Evolutionary conservation across 2,329 filamentous ascomycete genomes (phyloP).

Genomic region (Shiraia bambusicola): DNA sequence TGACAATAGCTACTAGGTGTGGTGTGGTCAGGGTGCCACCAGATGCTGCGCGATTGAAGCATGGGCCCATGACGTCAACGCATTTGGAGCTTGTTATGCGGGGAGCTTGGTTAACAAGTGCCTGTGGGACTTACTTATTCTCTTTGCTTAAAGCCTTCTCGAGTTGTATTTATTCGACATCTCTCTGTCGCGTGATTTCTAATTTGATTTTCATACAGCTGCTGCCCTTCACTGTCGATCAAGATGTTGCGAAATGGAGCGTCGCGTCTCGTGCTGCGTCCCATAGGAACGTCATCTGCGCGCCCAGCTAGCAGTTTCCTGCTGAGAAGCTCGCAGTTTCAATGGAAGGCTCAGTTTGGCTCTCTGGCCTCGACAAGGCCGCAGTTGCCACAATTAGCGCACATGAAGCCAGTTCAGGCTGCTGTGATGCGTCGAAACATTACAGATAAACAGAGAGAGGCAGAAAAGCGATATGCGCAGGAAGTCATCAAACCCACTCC

Average conservation of each 20-base stretch:
- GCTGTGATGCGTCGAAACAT: constrained; percentile 46
- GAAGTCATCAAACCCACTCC: constrained; percentile 62
- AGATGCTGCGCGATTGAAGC: too few relatives aligned
- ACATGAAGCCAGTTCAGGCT: constrained; percentile 37
- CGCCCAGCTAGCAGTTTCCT: constrained; percentile 31
- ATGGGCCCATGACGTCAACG: constrained; percentile 2
- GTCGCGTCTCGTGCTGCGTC: constrained; percentile 45
- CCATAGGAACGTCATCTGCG: constrained; percentile 34
- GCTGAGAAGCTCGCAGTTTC: constrained; percentile 23
- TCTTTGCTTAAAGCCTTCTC: constrained; percentile 3
- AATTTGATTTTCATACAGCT: not conserved
- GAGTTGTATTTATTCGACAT: not conserved
- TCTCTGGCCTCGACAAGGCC: constrained; percentile 42
- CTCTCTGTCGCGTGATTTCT: not conserved
- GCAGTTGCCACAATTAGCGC: constrained; percentile 29
- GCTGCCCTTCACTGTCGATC: constrained; percentile 1
- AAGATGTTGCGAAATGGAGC: constrained; percentile 50
- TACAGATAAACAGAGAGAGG: constrained; percentile 54
- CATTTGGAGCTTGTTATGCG: constrained; percentile 3
- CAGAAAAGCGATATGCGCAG: constrained; percentile 57
- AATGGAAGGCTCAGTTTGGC: constrained; percentile 48
- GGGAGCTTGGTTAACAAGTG: constrained; percentile 10
- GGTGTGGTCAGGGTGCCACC: too few relatives aligned
- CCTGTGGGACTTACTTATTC: constrained; percentile 1
- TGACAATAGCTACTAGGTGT: too few relatives aligned